Base-by-base conservation (phyloP, 2,329 filamentous ascomycete species). In the Apiospora marii region DNA sequence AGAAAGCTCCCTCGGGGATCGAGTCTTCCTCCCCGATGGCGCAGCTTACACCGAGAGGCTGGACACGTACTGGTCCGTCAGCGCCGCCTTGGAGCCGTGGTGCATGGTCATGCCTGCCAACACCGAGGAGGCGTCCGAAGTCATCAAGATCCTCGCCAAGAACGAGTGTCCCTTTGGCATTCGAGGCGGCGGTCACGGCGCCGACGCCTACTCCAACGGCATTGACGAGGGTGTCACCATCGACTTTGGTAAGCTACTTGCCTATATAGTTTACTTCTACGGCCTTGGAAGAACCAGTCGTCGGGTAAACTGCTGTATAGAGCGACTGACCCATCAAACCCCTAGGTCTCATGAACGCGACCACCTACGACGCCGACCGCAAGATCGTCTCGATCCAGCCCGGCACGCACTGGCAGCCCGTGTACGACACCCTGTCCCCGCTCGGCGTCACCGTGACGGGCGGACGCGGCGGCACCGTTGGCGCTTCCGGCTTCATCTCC, bases 111-210 rank as follows among this genome's bases (percentile, higher is more conserved):
- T 82, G 69, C 83, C 82, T 2, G 72, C 75, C 41, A 78, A 79
- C 1, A 74, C 81, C 7, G 73, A 80, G 7, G 83, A 86, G 72
- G 82, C 84, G 8, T 81, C 83, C 5, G 74, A 75, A 10, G 78
- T 80, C 2, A 77, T 85, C 27, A 81, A 80, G 64, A 76, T 81
- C 2, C 76, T 86, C 0, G 75, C 77, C 37, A 68, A 74, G 5
- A 75, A 77, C 8, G 53, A 77, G 19, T 82, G 81, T 67, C 76
- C 78, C 7, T 85, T 85, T 73, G 84, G 82, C 24, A 80, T 86
- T 46, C 79, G 82, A 1, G 77, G 77, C n/a, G 79, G 79, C 34
- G 78, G 77, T 12, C 79, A 80, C 70, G 76, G 75, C 22, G 73
- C 75, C 7, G 78, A 75, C 34, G 74, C 73, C 3, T 76, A 75